These are phyloP conservation scores for Aspergillus sparsus DNA, from an alignment of 495 filamentous ascomycete genomes.

Conservation along the genomic window DNA sequence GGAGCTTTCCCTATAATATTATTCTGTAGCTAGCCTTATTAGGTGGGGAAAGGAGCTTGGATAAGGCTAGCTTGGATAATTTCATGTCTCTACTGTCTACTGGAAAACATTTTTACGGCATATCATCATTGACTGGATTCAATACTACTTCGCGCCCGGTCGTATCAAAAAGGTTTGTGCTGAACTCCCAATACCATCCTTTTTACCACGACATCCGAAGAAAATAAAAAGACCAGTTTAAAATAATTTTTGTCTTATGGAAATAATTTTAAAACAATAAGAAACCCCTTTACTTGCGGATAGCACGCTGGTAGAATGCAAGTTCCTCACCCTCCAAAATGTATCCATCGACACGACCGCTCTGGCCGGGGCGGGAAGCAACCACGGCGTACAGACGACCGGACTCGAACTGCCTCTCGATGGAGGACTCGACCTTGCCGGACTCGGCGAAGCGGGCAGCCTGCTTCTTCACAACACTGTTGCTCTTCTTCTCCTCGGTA, in stretches of 20 bases:
- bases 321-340: constrained; percentile 99
- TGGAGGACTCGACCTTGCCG: constrained; percentile 88
- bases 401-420: constrained; percentile 99
- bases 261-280: constrained; percentile 31
- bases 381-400: constrained; percentile 94
- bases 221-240: no score
- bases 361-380: constrained; percentile 91
- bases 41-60: no score
- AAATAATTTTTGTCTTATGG: constrained; percentile 13
- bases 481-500: constrained; percentile 85
- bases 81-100: no score
- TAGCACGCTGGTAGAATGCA: constrained; percentile 97
- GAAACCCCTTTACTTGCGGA: constrained; percentile 78
- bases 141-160: background rate
- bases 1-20: no score
- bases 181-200: constrained; percentile 49
- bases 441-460: constrained; percentile 69
- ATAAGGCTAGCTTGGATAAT: no score
- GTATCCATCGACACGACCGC: constrained; percentile 94
- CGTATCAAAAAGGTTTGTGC: constrained; percentile 44
- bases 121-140: no score
- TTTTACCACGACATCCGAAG: constrained; percentile 31
- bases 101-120: no score
- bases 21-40: no score
- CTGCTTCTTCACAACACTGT: constrained; percentile 93